phyloP scores from a whole-genome alignment of 2,329 filamentous ascomycete genomes.

The Onygena corvina region DNA sequence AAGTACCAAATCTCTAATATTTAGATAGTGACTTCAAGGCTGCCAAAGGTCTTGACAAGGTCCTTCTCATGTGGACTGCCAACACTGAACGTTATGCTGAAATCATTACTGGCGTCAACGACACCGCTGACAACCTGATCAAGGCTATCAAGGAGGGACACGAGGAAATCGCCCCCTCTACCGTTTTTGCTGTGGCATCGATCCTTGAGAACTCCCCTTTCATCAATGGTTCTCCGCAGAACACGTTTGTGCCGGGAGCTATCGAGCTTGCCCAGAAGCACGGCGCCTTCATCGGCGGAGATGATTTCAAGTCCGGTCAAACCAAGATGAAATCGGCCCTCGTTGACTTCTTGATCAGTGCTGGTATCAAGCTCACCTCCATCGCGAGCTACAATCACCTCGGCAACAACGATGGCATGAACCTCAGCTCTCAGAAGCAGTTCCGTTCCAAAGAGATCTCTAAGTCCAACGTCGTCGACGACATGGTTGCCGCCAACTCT shows the following conservation, averaged over 20 bases:
- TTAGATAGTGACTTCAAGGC: conserved; percentile 68
- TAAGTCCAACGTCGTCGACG: conserved; percentile 97
- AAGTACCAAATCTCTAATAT: not conserved
- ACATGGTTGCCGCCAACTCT: conserved; percentile 95
- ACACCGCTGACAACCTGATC: conserved; percentile 88
- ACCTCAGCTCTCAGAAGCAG: conserved; percentile 91
- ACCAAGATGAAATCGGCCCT: conserved; percentile 99
- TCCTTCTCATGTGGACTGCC: conserved; percentile 96
- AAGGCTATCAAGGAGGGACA: conserved; percentile 77
- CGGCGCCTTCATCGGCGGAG: conserved; percentile 83
- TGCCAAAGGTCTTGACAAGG: conserved; percentile 74
- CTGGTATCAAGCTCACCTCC: conserved; percentile 95
- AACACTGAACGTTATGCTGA: conserved; percentile 97
- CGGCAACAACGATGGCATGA: conserved; percentile 98
- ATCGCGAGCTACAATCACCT: conserved; percentile 99
- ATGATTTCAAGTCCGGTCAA: conserved; percentile 99
- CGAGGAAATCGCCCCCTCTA: conserved; percentile 85
- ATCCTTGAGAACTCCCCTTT: conserved; percentile 85
- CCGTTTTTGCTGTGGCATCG: conserved; percentile 86
- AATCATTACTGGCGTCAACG: conserved; percentile 76
- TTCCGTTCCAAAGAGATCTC: conserved; percentile 99
- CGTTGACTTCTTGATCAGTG: conserved; percentile 96
- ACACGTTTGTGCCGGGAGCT: conserved; percentile 92
- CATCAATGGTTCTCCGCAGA: conserved; percentile 98
- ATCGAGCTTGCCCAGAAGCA: conserved; percentile 80